Evolutionary conservation across 306 rosid genomes (phyloP).

Genomic region (Potentilla sterilis): DNA sequence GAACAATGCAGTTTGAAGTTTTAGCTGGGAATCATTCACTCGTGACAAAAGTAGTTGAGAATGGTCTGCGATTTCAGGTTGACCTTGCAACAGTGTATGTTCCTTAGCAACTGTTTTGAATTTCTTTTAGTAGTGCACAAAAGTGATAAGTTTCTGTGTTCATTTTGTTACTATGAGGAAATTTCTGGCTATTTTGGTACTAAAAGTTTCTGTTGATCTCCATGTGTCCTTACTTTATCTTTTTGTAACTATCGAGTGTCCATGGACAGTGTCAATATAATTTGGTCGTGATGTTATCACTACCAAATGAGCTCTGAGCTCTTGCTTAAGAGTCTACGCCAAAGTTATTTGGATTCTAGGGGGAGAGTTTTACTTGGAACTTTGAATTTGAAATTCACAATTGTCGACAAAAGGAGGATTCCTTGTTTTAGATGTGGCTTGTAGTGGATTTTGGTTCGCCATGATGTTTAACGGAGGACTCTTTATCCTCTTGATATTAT

Average conservation of each 20-base stretch:
- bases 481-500: too few relatives aligned
- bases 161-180: neutral
- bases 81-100: conserved; percentile 91
- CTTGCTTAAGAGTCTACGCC: neutral
- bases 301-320: conserved; percentile 4
- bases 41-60: conserved; percentile 80
- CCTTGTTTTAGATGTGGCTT: neutral
- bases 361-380: neutral
- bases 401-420: neutral
- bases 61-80: conserved; percentile 82
- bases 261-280: conserved; percentile 9
- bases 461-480: neutral
- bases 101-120: conserved; percentile 25
- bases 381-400: neutral
- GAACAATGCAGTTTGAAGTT: conserved; percentile 97
- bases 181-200: neutral
- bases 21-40: conserved; percentile 94
- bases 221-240: neutral
- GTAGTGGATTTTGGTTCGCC: neutral
- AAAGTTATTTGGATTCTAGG: neutral
- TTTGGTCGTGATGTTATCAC: neutral
- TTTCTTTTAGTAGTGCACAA: conserved; percentile 1
- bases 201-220: neutral
- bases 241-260: neutral
- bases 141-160: neutral